Percentiles rank a stretch among this genome's conserved stretches.
Evolutionary conservation across 495 filamentous ascomycete species (phyloP).

Genomic region (Penicillium egyptiacum): DNA sequence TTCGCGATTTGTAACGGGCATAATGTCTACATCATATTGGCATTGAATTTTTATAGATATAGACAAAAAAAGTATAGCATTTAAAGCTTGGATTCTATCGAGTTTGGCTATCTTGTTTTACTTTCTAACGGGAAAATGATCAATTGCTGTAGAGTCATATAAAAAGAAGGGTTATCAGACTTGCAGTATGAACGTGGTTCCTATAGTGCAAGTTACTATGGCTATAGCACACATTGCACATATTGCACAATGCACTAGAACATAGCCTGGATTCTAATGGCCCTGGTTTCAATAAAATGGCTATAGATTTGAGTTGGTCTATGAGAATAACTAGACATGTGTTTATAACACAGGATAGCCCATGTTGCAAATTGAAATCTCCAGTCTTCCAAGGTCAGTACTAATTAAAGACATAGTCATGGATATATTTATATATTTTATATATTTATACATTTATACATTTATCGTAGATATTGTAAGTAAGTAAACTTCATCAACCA

Average conservation of each 20-base stretch:
- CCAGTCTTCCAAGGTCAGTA: neutral
- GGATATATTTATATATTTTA: too few relatives aligned
- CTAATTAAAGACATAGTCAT: neutral
- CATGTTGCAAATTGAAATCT: neutral
- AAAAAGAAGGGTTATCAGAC: neutral
- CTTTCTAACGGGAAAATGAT: neutral
- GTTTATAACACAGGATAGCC: neutral
- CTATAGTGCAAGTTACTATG: neutral
- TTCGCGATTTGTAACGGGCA: neutral
- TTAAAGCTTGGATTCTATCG: neutral
- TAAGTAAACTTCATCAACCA: neutral
- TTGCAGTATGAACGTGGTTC: neutral
- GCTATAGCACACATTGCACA: neutral
- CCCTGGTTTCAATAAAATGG: neutral
- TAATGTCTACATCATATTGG: neutral
- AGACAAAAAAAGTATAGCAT: neutral
- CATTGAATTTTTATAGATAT: neutral
- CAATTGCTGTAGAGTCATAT: neutral
- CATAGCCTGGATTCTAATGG: neutral
- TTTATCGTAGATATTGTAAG: too few relatives aligned
- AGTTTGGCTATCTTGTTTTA: neutral
- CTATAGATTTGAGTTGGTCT: neutral
- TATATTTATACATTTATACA: too few relatives aligned
- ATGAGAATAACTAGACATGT: neutral
- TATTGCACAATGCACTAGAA: neutral